Percentiles rank a stretch among this genome's conserved stretches.
Evolutionary conservation across 768 basidiomycete species (phyloP).

Genomic region (Agaricus subrufescens): DNA sequence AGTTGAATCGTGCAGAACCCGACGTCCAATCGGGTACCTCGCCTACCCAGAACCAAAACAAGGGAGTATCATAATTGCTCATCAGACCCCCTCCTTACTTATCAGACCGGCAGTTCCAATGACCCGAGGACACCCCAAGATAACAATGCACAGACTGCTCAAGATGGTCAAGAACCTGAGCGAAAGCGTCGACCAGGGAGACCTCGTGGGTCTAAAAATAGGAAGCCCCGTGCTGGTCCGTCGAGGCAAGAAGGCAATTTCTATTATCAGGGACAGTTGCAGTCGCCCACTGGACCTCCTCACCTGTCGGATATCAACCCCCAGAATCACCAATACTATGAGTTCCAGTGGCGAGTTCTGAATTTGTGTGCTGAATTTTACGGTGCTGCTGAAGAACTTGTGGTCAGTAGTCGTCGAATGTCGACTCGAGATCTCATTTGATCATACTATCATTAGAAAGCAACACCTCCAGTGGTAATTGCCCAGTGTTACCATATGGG

Average conservation of each 20-base stretch:
- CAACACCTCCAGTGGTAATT: conserved; percentile 64
- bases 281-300: conserved; percentile 27
- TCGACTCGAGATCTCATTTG: conserved; percentile 10
- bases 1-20: conserved; percentile 47
- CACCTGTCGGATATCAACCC: conserved; percentile 48
- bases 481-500: conserved; percentile 81
- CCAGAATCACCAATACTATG: conserved; percentile 76
- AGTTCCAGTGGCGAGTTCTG: conserved; percentile 82
- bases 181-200: conserved; percentile 74
- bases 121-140: conserved; percentile 4
- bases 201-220: conserved; percentile 76
- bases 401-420: conserved; percentile 45
- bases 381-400: conserved; percentile 77
- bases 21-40: conserved; percentile 34
- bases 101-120: background rate
- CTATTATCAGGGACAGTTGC: conserved; percentile 33
- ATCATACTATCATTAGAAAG: conserved; percentile 34
- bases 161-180: conserved; percentile 20
- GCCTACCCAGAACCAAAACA: conserved; percentile 30
- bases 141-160: conserved; percentile 2
- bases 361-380: conserved; percentile 85
- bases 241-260: conserved; percentile 36
- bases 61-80: conserved; percentile 21
- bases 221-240: conserved; percentile 37
- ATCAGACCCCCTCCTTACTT: background rate